phyloP scores from a whole-genome alignment of 768 basidiomycete genomes.

The Serendipita sp. region DNA sequence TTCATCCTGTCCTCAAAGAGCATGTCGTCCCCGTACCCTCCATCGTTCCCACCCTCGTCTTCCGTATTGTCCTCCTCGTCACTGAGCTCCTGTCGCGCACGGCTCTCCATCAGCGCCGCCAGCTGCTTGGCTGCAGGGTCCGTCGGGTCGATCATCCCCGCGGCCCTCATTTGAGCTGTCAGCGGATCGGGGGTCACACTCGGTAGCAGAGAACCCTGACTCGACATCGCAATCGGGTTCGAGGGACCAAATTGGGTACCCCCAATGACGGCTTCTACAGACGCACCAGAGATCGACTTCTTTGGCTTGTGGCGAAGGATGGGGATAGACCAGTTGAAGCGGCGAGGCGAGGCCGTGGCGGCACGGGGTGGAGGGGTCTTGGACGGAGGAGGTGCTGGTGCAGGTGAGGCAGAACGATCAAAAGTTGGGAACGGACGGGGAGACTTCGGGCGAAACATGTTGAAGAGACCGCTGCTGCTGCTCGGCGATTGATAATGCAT shows the following conservation, averaged over 20 bases:
- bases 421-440: neutral
- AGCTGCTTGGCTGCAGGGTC: neutral
- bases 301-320: conserved; percentile 5
- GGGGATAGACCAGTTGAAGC: neutral
- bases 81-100: neutral
- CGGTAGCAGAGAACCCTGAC: neutral
- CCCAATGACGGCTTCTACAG: neutral
- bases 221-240: neutral
- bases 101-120: neutral
- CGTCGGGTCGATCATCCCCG: neutral
- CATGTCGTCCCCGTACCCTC: neutral
- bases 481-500: neutral
- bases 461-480: neutral
- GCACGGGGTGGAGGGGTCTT: conserved; percentile 3
- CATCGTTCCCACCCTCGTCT: neutral
- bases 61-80: neutral
- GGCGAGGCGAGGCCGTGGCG: neutral
- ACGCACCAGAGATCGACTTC: conserved; percentile 6
- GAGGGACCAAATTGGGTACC: neutral
- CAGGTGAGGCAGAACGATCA: neutral
- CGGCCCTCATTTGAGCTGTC: neutral
- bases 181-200: neutral
- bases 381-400: neutral
- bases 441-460: conserved; percentile 6
- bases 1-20: neutral